Base-by-base conservation (phyloP, 352 stramenopile genomes). In the Globisporangium middletonii region DNA sequence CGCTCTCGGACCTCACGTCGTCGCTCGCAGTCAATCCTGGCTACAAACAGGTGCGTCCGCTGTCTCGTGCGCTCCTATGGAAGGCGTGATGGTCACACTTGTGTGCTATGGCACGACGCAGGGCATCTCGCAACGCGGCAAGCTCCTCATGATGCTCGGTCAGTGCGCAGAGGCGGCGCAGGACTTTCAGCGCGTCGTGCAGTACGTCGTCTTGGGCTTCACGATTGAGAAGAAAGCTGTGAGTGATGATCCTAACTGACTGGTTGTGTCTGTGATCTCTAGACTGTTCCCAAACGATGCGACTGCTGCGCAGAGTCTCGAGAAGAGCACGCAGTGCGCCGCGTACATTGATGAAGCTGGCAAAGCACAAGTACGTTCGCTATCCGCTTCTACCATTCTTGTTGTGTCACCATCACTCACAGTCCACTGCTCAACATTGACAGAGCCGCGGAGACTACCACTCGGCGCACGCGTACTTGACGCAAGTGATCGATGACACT, bases 101-200 rank as follows among this genome's bases (percentile, higher is more conserved):
- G 8, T 8, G 4, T 35, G 30, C 4, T 35, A 35, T 35, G 4
- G 30, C 8, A 8, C 8, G 9, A 12, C 23, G 23, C 37, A 78
- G 63, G 82, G 79, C 3, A 71, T 87, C 27, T 54, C 85, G 46
- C 82, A 92, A 59, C 82, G 82, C 33, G 82, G 82, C 63, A 86
- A 86, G 63, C 68, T 92, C 15, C 64, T 86, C n/a, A 72, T 92
- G 63, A 92, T 92, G 77, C 57, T 90, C 42, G 82, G 82, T 9
- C 72, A 90, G 49, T 92, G 82, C 49, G 58, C 57, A 2, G 78
- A 89, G 13, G 82, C 82, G 1, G 57, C 63, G 2, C 48, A 73
- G 6, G 82, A 92, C 63, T 90, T 92, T 57, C 57, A 79, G 55
- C 57, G 62, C 38, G 63, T 82, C 18, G 60, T 87, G 15, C 68